Conservation (phyloP, 2,329 filamentous ascomycete genomes). For the Fusarium tjaetaba region DNA sequence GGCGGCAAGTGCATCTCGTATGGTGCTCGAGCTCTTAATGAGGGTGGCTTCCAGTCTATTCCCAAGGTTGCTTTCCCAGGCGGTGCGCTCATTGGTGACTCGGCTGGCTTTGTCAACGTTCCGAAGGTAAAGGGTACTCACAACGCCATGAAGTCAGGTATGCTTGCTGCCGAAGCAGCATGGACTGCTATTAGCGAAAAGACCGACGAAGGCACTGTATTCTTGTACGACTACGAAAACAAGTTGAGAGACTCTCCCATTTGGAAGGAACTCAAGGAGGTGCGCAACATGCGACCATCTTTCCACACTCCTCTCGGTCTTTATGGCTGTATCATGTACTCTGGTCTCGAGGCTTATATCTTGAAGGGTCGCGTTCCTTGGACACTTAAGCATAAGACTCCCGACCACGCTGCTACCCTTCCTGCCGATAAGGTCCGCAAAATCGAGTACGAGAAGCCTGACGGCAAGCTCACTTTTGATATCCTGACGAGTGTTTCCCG, state of each 20-base stretch:
- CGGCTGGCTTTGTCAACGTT: slow-evolving; percentile 95
- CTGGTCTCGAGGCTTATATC: slow-evolving; percentile 88
- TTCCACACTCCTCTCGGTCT: slow-evolving; percentile 90
- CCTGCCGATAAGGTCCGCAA: slow-evolving; percentile 81
- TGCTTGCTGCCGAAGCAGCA: slow-evolving; percentile 92
- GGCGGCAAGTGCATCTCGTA: slow-evolving; percentile 98
- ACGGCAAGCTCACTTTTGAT: slow-evolving; percentile 94
- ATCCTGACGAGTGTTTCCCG: slow-evolving; percentile 94
- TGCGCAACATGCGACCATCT: slow-evolving; percentile 96
- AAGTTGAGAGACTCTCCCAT: slow-evolving; percentile 85
- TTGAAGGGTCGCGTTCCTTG: slow-evolving; percentile 88
- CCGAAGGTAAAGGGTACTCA: slow-evolving; percentile 99
- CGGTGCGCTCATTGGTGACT: slow-evolving; percentile 94
- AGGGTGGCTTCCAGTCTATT: slow-evolving; percentile 97
- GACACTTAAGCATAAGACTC: slow-evolving; percentile 86
- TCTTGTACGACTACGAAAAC: slow-evolving; percentile 95
- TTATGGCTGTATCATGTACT: slow-evolving; percentile 91
- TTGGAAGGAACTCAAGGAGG: slow-evolving; percentile 93
- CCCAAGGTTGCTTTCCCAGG: slow-evolving; percentile 97
- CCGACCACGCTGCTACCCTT: slow-evolving; percentile 83
- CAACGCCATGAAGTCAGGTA: slow-evolving; percentile 96
- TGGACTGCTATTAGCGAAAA: slow-evolving; percentile 75
- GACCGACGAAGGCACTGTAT: slow-evolving; percentile 74
- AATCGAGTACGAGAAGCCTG: slow-evolving; percentile 97
- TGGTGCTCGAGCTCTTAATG: slow-evolving; percentile 87